Percentiles rank a stretch among this genome's conserved stretches.
Conservation (phyloP, 495 filamentous ascomycete genomes). For the Penicillium bovifimosum region DNA sequence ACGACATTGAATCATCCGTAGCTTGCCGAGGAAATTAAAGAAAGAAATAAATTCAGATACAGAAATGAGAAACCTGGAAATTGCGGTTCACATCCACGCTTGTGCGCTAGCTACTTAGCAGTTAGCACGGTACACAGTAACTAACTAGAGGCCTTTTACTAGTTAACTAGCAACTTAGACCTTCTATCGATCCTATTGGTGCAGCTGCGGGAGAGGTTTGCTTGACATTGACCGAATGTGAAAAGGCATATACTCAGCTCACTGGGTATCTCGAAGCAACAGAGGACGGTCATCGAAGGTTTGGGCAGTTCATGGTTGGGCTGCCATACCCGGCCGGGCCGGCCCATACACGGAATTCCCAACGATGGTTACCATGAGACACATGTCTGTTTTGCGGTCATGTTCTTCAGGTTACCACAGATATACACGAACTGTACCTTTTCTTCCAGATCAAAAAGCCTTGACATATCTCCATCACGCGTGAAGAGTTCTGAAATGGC, state of each 20-base stretch:
- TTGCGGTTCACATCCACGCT: slow-evolving; percentile 3
- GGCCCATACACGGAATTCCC: slow-evolving; percentile 5
- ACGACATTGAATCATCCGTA: slow-evolving; percentile 3
- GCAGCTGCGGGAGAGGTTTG: too few species aligned
- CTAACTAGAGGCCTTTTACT: too few species aligned
- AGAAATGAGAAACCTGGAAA: slow-evolving; percentile 4
- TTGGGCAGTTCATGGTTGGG: slow-evolving; percentile 10
- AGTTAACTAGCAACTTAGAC: too few species aligned
- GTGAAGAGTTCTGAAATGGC: neutral
- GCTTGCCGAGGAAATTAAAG: slow-evolving; percentile 4
- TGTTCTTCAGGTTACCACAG: neutral
- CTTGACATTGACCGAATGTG: too few species aligned
- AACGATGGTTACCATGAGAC: neutral
- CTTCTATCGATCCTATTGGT: too few species aligned
- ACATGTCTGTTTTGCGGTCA: neutral
- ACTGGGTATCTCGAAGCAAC: too few species aligned
- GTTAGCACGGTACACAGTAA: too few species aligned
- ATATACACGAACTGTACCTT: neutral
- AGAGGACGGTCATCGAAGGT: neutral
- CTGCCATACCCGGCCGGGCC: slow-evolving; percentile 7
- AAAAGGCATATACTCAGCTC: too few species aligned
- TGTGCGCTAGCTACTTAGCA: neutral
- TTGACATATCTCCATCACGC: neutral
- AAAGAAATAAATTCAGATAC: slow-evolving; percentile 1
- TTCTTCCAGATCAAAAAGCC: neutral